Evolutionary conservation across 345 rosid species (phyloP), one percentile per base, ranked within the genome.

Genomic region (Populus pruinosa): DNA sequence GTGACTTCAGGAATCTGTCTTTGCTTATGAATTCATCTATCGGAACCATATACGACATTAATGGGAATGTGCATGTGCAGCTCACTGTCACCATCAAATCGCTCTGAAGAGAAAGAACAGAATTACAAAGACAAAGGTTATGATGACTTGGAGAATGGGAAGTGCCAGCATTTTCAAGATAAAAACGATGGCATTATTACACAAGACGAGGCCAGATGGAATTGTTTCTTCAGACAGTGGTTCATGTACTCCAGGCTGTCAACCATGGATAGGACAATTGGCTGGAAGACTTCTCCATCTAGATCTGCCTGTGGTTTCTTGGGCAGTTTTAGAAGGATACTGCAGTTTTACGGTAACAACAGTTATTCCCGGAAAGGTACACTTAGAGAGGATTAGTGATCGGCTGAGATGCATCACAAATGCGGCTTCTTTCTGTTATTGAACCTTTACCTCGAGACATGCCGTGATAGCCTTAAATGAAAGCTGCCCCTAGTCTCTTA

Each of bases 161-260:
- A 38, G 23, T 71, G 10, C 53, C 27, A 21, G 35, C 47, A n/a
- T 50, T 59, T 38, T 2, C 29, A 68, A 23, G 66, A 67, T 21
- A 38, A 59, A n/a, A 67, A 79, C 6, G 74, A 79, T 65, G 76
- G 44, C 49, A 27, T 69, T 44, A n/a, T 61, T 10, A 65, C 41
- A 1, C 31, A 67, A 14, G 12, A 76, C 29, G 77, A 82, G 41
- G 56, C 80, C 25, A 77, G 33, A 13, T 61, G 55, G 20, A 82
- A 80, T 11, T 79, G 76, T 10, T 69, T 84, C 20, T 76, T 84
- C 38, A 83, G 78, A 75, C 81, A 85, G 47, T 87, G 84, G 87
- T 84, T 80, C 73, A 79, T 85, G 12, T 83, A 79, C 76, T 84
- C 89, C 50, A 84, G 83, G 72, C 72, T 87, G 56, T 78, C 79